These are phyloP conservation scores for Glonium stellatum DNA, from an alignment of 495 filamentous ascomycete species.

Conservation along the genomic window DNA sequence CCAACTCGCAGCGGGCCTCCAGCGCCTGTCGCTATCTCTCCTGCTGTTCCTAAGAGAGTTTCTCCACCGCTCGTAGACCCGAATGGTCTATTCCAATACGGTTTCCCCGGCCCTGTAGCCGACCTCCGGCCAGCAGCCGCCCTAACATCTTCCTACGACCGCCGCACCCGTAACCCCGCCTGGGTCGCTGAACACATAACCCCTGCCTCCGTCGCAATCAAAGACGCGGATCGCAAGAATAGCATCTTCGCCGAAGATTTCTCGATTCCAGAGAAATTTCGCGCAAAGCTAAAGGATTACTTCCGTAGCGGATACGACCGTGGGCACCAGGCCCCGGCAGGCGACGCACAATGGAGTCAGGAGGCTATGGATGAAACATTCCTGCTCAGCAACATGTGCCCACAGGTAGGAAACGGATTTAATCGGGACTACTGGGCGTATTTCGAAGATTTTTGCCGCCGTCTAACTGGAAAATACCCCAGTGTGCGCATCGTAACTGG, in stretches of 20 bases:
- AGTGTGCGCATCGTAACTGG: slow-evolving; percentile 88
- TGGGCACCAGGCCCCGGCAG: slow-evolving; percentile 82
- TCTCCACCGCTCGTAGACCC: slow-evolving; percentile 63
- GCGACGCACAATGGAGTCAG: slow-evolving; percentile 94
- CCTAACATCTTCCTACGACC: slow-evolving; percentile 81
- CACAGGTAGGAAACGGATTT: slow-evolving; percentile 95
- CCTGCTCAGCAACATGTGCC: slow-evolving; percentile 89
- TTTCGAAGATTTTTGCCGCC: slow-evolving; percentile 92
- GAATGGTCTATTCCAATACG: slow-evolving; percentile 87
- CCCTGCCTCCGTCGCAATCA: slow-evolving; percentile 65
- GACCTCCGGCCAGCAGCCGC: slow-evolving; percentile 70
- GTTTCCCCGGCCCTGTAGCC: slow-evolving; percentile 84
- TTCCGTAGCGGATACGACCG: slow-evolving; percentile 75
- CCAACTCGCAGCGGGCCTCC: slow-evolving; percentile 29
- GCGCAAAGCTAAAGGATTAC: slow-evolving; percentile 86
- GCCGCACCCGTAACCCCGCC: slow-evolving; percentile 80
- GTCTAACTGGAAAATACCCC: slow-evolving; percentile 73
- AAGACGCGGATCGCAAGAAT: slow-evolving; percentile 77
- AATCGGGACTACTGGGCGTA: slow-evolving; percentile 99
- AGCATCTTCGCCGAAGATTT: slow-evolving; percentile 76
- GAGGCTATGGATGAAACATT: slow-evolving; percentile 92
- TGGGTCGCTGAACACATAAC: slow-evolving; percentile 99
- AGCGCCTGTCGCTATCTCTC: slow-evolving; percentile 14
- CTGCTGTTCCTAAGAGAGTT: slow-evolving; percentile 33
- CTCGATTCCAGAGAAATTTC: slow-evolving; percentile 74